Base-by-base conservation (phyloP, 1,284 basidiomycete genomes). In the Lentinula novae-zelandiae region DNA sequence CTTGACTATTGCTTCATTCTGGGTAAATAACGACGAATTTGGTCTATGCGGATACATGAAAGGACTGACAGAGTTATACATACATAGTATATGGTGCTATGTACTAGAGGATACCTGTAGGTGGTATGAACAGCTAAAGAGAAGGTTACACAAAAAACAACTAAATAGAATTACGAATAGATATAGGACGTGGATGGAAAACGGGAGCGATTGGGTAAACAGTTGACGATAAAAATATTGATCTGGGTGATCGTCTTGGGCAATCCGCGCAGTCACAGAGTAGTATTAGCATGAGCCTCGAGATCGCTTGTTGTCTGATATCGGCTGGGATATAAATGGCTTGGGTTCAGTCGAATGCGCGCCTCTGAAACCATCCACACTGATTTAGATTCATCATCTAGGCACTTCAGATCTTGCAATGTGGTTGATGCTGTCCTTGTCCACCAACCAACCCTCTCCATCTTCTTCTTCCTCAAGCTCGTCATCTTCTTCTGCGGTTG, bases 371-470 rank as follows among this genome's bases (percentile, higher is more conserved):
- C 27, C 27, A 27, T 27, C 27, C 2, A 27, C 27, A 27, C 27
- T 27, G 27, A 27, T 27, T 27, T 27, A 27, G 27, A 27, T 27
- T 38, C 36, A 22, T 46, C 27, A 58, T 34, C 57, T 58, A 8
- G 57, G 61, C 52, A 77, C 73, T 67, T 77, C 76, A 64, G 72
- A 71, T 55, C 75, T 69, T 48, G 74, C 75, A 62, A 76, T 74
- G 52, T 70, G 73, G 54, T 72, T 72, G 60, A 76, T 76, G 31
- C 71, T 69, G 22, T 75, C 74, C 60, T 75, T 68, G 62, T 76
- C 75, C 52, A 77, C 71, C 52, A 77, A 58, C 65, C 71, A 69
- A 46, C 74, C 75, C 22, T 63, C 71, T 53, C 69, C 68, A 20
- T 69, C 67, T 40, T 71, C 70, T 12, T 67, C 65, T 20, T 66